phyloP scores from a whole-genome alignment of 176 grass and related monocot species.

The Oryza glaberrima region DNA sequence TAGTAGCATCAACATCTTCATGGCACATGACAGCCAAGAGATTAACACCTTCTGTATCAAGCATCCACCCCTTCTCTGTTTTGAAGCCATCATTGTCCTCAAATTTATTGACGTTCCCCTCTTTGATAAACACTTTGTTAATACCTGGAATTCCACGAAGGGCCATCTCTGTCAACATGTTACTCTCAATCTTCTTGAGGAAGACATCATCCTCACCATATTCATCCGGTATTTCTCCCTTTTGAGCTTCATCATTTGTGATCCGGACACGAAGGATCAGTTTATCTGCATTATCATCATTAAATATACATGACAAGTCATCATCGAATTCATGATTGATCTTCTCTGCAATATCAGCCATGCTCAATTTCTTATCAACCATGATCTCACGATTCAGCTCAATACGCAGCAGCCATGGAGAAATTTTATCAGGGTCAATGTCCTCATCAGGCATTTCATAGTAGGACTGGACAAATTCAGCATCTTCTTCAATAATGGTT shows the following conservation, averaged over 20 bases:
- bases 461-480: conserved; percentile 93
- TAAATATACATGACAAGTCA: conserved; percentile 95
- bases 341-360: conserved; percentile 96
- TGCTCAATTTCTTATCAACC: conserved; percentile 99
- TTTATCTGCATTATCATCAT: conserved; percentile 99
- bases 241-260: conserved; percentile 92
- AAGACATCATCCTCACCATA: conserved; percentile 95
- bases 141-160: conserved; percentile 97
- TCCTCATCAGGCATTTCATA: conserved; percentile 99
- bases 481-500: conserved; percentile 94
- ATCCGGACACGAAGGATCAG: conserved; percentile 98
- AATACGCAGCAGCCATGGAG: conserved; percentile 92
- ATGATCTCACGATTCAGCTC: conserved; percentile 98
- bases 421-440: conserved; percentile 90
- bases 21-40: conserved; percentile 96
- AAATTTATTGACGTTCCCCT: conserved; percentile 75
- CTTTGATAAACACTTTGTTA: conserved; percentile 97
- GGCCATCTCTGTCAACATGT: conserved; percentile 99
- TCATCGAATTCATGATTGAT: conserved; percentile 97
- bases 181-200: conserved; percentile 86
- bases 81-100: conserved; percentile 80
- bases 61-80: conserved; percentile 83
- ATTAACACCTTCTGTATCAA: conserved; percentile 98
- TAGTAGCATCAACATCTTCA: conserved; percentile 91
- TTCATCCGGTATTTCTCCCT: conserved; percentile 95